phyloP scores from a whole-genome alignment of 2,329 filamentous ascomycete genomes.

The Teratosphaeria pseudoeucalypti region DNA sequence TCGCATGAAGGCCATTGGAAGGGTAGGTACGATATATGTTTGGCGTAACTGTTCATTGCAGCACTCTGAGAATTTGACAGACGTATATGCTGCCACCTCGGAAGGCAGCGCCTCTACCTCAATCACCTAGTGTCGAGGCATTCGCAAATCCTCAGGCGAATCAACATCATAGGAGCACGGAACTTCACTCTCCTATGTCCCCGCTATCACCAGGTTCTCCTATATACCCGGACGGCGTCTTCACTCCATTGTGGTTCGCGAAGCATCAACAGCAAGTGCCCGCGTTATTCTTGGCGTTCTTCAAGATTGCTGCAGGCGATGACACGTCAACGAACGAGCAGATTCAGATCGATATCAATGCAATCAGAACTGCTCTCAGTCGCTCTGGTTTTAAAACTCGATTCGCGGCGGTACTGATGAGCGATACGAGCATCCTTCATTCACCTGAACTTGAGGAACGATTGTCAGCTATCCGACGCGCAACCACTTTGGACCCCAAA shows the following conservation, averaged over 20 bases:
- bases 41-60: no score
- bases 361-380: conserved; percentile 57
- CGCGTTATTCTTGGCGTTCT: conserved; percentile 71
- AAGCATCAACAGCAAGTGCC: conserved; percentile 85
- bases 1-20: conserved; percentile 46
- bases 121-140: conserved; percentile 32
- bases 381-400: conserved; percentile 67
- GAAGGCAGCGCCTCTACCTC: conserved; percentile 51
- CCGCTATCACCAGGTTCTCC: conserved; percentile 74
- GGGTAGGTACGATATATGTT: conserved; percentile 52
- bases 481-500: conserved; percentile 72
- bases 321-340: conserved; percentile 75
- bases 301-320: conserved; percentile 63
- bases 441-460: conserved; percentile 60
- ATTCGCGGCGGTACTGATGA: conserved; percentile 66
- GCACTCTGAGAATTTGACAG: conserved; percentile 25
- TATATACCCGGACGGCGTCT: conserved; percentile 80
- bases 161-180: conserved; percentile 29
- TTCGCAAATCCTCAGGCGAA: conserved; percentile 37
- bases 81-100: conserved; percentile 49
- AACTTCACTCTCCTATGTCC: conserved; percentile 85
- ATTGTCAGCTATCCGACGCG: conserved; percentile 65
- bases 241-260: conserved; percentile 70
- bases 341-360: conserved; percentile 77
- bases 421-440: conserved; percentile 53